phyloP scores from a whole-genome alignment of 257 asterid species.

The Solanum pimpinellifolium region DNA sequence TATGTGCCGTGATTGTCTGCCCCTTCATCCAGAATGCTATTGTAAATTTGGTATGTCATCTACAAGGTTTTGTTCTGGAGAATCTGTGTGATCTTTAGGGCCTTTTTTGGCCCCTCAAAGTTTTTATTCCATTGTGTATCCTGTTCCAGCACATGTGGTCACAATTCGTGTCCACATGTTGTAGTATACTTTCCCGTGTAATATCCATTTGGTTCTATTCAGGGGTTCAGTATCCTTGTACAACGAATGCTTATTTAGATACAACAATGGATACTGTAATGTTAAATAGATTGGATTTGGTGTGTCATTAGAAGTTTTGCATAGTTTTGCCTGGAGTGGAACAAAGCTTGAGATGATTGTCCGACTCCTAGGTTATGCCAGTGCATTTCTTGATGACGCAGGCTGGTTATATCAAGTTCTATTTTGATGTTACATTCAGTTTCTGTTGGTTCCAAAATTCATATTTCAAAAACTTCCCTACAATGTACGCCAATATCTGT shows the following conservation, averaged over 20 bases:
- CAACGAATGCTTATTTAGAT: conserved; percentile 15
- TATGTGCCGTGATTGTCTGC: conserved; percentile 37
- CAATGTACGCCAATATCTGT: not conserved
- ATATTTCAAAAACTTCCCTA: not conserved
- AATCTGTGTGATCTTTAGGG: conserved; percentile 20
- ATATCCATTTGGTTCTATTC: conserved; percentile 8
- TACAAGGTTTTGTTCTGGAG: conserved; percentile 20
- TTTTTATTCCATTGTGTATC: conserved; percentile 22
- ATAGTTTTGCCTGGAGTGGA: not conserved
- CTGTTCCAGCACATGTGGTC: not conserved
- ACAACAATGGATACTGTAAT: conserved; percentile 11
- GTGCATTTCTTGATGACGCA: not conserved
- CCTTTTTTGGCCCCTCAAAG: conserved; percentile 1
- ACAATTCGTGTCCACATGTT: conserved; percentile 11
- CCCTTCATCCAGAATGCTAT: conserved; percentile 21
- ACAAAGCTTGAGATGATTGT: not conserved
- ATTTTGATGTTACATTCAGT: not conserved
- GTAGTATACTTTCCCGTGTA: conserved; percentile 19
- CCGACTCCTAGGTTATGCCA: not conserved
- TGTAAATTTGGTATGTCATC: conserved; percentile 53
- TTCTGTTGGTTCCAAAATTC: not conserved
- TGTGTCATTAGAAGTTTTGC: conserved; percentile 3
- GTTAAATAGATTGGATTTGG: conserved; percentile 19
- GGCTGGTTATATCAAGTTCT: not conserved
- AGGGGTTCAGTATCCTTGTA: conserved; percentile 11